Evolutionary conservation across 495 filamentous ascomycete species (phyloP).

Genomic region (Podospora sp.): DNA sequence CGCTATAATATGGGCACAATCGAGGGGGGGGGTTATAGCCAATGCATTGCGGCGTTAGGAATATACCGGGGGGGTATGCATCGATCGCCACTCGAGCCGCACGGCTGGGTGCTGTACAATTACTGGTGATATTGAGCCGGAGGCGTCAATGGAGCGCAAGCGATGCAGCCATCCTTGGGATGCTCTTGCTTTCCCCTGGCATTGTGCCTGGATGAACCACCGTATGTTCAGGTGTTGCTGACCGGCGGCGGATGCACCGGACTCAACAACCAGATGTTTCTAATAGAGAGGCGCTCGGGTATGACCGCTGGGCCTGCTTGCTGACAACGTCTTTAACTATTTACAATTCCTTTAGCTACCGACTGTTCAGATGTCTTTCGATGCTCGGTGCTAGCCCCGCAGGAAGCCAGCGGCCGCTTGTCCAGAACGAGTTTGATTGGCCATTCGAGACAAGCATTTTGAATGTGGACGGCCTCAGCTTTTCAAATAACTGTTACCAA

Average conservation of each 20-base stretch:
- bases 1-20: constrained; percentile 49
- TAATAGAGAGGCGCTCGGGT: no score
- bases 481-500: background rate
- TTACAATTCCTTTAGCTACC: no score
- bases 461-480: no score
- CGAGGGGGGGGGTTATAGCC: constrained; percentile 9
- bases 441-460: no score
- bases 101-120: constrained; percentile 18
- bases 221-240: background rate
- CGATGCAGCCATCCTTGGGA: background rate
- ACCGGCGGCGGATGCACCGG: background rate
- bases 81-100: constrained; percentile 11
- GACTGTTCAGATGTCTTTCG: no score
- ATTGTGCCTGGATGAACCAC: background rate
- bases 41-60: constrained; percentile 32
- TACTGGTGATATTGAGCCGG: constrained; percentile 8
- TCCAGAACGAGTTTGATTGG: no score
- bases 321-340: no score
- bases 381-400: no score
- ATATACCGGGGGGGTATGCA: constrained; percentile 16
- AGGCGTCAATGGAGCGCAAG: constrained; percentile 7
- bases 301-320: no score
- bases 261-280: no score
- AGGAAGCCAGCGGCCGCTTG: no score
- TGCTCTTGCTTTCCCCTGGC: background rate